A percentile compares a stretch with the other conserved stretches of the same genome.
These are phyloP conservation scores for Kernera saxatilis DNA, from an alignment of 345 rosid species.

Conservation along the genomic window DNA sequence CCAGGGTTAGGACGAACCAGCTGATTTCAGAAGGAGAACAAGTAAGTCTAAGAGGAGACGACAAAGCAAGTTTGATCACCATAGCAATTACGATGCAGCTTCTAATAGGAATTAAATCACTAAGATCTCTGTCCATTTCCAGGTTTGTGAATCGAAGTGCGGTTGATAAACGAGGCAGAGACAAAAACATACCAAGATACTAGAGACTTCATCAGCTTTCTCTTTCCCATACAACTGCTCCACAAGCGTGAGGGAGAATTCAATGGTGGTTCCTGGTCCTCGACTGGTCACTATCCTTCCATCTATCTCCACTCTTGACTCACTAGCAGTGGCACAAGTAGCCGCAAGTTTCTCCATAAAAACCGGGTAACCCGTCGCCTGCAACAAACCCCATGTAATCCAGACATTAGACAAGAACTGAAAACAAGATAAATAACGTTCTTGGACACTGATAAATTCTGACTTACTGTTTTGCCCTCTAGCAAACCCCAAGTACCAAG, in stretches of 20 bases:
- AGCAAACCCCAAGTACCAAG: slow-evolving; percentile 90
- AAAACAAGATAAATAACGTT: background rate
- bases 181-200: slow-evolving; percentile 55
- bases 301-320: slow-evolving; percentile 83
- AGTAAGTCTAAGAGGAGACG: background rate
- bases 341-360: slow-evolving; percentile 78
- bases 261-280: slow-evolving; percentile 89
- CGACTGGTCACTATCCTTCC: slow-evolving; percentile 74
- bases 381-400: background rate
- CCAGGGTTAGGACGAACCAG: slow-evolving; percentile 74
- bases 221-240: slow-evolving; percentile 78
- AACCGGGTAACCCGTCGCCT: slow-evolving; percentile 90
- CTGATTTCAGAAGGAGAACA: slow-evolving; percentile 34
- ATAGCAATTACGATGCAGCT: background rate
- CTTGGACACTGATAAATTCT: background rate
- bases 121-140: background rate
- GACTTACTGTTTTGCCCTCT: slow-evolving; percentile 65
- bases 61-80: background rate
- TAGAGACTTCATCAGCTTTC: slow-evolving; percentile 64
- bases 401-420: background rate
- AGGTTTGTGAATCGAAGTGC: background rate
- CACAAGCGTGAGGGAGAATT: slow-evolving; percentile 64
- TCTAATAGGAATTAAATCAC: background rate
- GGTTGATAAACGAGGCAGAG: background rate
- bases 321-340: slow-evolving; percentile 58